Evolutionary conservation across 495 filamentous ascomycete species (phyloP).

Genomic region (Penicillium mononematosum): DNA sequence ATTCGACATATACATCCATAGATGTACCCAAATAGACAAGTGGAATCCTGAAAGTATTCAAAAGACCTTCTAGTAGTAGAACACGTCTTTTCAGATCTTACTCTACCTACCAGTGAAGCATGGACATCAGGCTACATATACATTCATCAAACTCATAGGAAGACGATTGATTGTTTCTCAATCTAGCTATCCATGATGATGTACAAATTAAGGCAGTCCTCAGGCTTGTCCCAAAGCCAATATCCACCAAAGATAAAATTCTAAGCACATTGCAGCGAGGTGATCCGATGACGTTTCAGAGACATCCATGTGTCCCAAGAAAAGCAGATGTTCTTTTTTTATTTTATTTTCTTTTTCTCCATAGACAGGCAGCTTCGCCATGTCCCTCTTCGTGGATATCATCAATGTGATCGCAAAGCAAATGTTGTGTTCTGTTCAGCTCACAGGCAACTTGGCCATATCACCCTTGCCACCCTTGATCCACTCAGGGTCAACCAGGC

Average conservation of each 20-base stretch:
- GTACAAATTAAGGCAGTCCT: background rate
- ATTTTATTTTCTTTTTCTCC: background rate
- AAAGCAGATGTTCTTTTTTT: background rate
- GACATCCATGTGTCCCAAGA: background rate
- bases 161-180: background rate
- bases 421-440: constrained; percentile 20
- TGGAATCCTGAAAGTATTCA: background rate
- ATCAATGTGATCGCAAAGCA: background rate
- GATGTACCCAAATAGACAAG: background rate
- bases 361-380: background rate
- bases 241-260: constrained; percentile 4
- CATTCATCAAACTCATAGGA: background rate
- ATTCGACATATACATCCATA: too few relatives aligned
- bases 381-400: background rate
- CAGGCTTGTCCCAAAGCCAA: background rate
- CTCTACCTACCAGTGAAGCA: background rate
- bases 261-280: background rate
- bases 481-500: constrained; percentile 73
- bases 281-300: background rate
- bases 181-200: background rate
- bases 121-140: background rate
- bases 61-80: too few relatives aligned
- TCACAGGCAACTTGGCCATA: constrained; percentile 63
- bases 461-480: constrained; percentile 68
- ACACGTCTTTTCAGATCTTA: too few relatives aligned